Conservation (phyloP, 495 filamentous ascomycete genomes). For the Penicillium alfredii region DNA sequence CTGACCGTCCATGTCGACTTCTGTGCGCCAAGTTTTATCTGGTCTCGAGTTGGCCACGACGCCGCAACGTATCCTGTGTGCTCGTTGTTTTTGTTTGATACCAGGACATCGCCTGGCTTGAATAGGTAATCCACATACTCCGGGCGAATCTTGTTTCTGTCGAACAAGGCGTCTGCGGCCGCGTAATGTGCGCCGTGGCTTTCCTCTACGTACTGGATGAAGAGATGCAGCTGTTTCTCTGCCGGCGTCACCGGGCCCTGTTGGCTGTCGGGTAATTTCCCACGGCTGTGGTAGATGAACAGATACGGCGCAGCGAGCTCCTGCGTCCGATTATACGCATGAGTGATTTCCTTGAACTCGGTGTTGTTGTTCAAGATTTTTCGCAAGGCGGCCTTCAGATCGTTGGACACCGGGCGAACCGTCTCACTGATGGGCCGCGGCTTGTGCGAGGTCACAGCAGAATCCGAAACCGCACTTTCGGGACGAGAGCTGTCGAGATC, state of each 20-base stretch:
- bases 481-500: background rate
- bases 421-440: conserved; percentile 8
- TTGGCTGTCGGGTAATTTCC: background rate
- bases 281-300: conserved; percentile 3
- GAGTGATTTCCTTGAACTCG: background rate
- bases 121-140: conserved; percentile 19
- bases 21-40: background rate
- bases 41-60: background rate
- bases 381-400: conserved; percentile 3
- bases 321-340: background rate
- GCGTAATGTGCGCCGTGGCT: conserved; percentile 9
- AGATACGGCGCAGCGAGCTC: conserved; percentile 2
- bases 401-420: conserved; percentile 6
- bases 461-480: background rate
- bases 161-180: conserved; percentile 14
- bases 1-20: background rate
- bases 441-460: no score
- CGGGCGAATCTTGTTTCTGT: conserved; percentile 16
- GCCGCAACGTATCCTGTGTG: background rate
- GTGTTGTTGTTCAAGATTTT: background rate
- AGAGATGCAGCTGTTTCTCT: conserved; percentile 4
- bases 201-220: conserved; percentile 6
- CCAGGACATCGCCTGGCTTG: conserved; percentile 13
- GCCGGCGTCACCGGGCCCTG: background rate
- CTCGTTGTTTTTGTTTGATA: conserved; percentile 5